Base-by-base conservation (phyloP, 257 asterid genomes). In the Solanum raphanifolium region DNA sequence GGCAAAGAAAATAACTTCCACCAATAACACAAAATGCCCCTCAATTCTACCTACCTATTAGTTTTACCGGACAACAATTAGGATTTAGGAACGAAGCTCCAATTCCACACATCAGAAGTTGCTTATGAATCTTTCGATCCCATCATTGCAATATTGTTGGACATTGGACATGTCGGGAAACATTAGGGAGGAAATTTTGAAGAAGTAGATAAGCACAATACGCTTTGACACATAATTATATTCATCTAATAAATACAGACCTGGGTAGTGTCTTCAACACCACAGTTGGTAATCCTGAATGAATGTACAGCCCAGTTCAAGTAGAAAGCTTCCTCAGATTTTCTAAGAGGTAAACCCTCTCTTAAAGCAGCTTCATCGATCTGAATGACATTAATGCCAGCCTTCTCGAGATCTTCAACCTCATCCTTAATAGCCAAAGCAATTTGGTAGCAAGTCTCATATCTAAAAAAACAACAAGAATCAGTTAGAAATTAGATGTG, bases 221-320 rank as follows among this genome's bases (percentile, higher is more conserved):
- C 32, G 5, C 9, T 36, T 6, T 2, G 32, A 38, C 35, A n/a
- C 12, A 38, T 35, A 10, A 1, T 36, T 76, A n/a, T n/a, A 23
- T 25, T 6, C 34, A 76, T 38, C 15, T 38, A 85, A 72, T 16
- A 68, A 85, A 25, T 68, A 68, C 21, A 3, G 74, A 96, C 99
- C 99, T 96, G 99, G 87, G 99, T 96, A 23, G 98, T 94, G 91
- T 95, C 98, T 89, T 87, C 91, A 81, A 96, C 98, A 43, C 99
- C 98, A 7, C 86, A 88, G 81, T 94, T 95, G 90, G 99, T 96
- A 89, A 96, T 95, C 92, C 98, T 94, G 95, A 96, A 96, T 0
- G 98, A 96, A 94, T 94, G 98, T 23, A 95, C 99, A 21, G 98
- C 98, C 99, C 99, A 96, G 86, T 95, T 96, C 93, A 96, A 91